phyloP scores from a whole-genome alignment of 2,329 filamentous ascomycete species.

The Ceratocystis cubensis region DNA sequence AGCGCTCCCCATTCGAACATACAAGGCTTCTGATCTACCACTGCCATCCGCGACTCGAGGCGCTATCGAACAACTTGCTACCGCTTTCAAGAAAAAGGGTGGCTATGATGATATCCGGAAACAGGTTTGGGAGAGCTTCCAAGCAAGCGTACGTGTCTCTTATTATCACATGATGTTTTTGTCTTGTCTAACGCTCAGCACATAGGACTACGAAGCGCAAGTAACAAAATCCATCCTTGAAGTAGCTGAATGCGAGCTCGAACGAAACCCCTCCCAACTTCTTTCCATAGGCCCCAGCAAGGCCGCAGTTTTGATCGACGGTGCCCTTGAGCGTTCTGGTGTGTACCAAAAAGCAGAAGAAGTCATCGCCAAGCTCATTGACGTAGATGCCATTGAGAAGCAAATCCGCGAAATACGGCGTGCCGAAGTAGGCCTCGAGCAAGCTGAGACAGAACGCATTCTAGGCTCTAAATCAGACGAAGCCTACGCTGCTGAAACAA shows the following conservation, averaged over 20 bases:
- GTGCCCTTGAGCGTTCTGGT: constrained; percentile 61
- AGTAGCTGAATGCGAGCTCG: constrained; percentile 60
- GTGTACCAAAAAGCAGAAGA: constrained; percentile 61
- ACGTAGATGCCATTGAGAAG: constrained; percentile 53
- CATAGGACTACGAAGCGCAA: constrained; percentile 55
- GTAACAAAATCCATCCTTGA: constrained; percentile 55
- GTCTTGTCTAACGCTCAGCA: not conserved
- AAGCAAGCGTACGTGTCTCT: constrained; percentile 45
- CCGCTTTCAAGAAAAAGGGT: constrained; percentile 76
- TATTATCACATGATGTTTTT: not conserved
- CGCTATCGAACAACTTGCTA: constrained; percentile 62
- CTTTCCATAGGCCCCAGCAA: constrained; percentile 62
- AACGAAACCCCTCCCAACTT: constrained; percentile 58
- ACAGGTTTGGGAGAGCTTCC: constrained; percentile 62
- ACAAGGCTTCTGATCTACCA: constrained; percentile 64
- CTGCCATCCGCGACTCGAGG: constrained; percentile 58
- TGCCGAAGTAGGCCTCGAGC: constrained; percentile 56
- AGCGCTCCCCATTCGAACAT: constrained; percentile 33
- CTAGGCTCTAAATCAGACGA: constrained; percentile 61
- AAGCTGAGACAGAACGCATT: constrained; percentile 49
- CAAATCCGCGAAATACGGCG: constrained; percentile 56
- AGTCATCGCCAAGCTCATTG: constrained; percentile 55
- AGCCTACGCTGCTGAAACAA: constrained; percentile 57
- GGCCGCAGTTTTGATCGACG: constrained; percentile 63
- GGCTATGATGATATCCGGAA: constrained; percentile 70